Conservation (phyloP, 768 basidiomycete genomes). For the Mycena metata region DNA sequence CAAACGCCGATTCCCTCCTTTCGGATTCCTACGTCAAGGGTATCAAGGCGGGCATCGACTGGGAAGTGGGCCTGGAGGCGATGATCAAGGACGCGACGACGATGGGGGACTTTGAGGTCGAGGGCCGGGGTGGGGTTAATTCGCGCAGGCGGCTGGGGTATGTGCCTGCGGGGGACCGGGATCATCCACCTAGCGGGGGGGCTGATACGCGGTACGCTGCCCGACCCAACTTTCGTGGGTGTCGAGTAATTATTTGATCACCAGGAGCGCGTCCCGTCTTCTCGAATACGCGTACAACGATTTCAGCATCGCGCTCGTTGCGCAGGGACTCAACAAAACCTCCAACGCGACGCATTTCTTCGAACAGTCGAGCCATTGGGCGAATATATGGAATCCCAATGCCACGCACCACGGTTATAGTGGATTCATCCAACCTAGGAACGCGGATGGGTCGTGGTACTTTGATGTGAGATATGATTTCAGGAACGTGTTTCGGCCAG, state of each 20-base stretch:
- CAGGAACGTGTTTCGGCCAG: constrained; percentile 30
- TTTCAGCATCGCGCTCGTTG: constrained; percentile 35
- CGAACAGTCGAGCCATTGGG: constrained; percentile 33
- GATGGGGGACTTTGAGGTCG: constrained; percentile 31
- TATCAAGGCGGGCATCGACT: constrained; percentile 44
- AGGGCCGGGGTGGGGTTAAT: constrained; percentile 29
- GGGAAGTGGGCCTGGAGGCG: constrained; percentile 41
- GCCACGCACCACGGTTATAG: constrained; percentile 28
- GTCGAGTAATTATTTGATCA: not conserved
- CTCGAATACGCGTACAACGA: constrained; percentile 40
- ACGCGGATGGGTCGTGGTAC: constrained; percentile 29
- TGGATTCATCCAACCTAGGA: constrained; percentile 35
- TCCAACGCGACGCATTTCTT: constrained; percentile 25
- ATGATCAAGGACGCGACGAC: constrained; percentile 39
- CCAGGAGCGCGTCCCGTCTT: constrained; percentile 35
- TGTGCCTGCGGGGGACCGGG: constrained; percentile 19
- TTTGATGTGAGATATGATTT: constrained; percentile 14
- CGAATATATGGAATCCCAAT: constrained; percentile 36
- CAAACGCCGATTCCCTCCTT: constrained; percentile 45
- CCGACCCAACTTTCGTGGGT: not conserved
- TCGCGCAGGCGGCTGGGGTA: constrained; percentile 18
- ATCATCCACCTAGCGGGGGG: constrained; percentile 30
- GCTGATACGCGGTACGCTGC: constrained; percentile 21
- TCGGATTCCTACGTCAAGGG: constrained; percentile 45
- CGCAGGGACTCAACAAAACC: constrained; percentile 28